A percentile compares a stretch with the other conserved stretches of the same genome.
Conservation (phyloP, 176 grass and related monocot genomes). For the Saccharum spontaneum region DNA sequence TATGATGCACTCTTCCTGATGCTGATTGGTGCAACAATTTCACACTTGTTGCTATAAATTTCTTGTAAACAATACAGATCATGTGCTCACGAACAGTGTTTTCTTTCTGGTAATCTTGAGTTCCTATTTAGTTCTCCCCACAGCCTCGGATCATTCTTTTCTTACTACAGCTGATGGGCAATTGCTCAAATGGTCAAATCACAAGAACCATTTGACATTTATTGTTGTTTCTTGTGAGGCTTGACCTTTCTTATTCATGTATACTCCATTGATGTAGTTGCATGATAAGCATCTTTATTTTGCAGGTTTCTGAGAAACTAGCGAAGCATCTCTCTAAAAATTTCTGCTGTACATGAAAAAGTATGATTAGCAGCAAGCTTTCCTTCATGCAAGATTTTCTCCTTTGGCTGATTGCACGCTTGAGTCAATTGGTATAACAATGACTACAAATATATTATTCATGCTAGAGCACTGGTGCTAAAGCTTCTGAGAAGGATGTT, state of each 20-base stretch:
- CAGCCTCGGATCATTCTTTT: neutral
- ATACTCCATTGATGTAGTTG: neutral
- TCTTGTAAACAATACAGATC: neutral
- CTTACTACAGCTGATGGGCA: neutral
- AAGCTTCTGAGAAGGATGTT: slow-evolving; percentile 78
- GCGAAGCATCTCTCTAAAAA: slow-evolving; percentile 54
- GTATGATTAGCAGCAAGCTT: slow-evolving; percentile 41
- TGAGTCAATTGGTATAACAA: slow-evolving; percentile 10
- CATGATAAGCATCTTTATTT: slow-evolving; percentile 27
- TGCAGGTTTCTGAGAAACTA: slow-evolving; percentile 72
- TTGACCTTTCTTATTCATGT: too few species aligned
- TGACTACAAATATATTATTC: slow-evolving; percentile 16
- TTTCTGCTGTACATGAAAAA: slow-evolving; percentile 70
- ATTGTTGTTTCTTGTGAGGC: slow-evolving; percentile 13
- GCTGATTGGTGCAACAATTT: neutral
- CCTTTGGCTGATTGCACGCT: neutral
- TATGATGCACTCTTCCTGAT: neutral
- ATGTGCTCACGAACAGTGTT: neutral
- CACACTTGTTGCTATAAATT: neutral
- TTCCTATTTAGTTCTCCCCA: neutral
- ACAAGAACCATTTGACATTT: neutral
- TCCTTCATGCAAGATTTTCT: neutral
- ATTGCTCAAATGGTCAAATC: neutral
- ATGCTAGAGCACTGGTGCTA: slow-evolving; percentile 56
- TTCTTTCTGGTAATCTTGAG: neutral